These are phyloP conservation scores for Aspergillus floridensis DNA, from an alignment of 2,329 filamentous ascomycete genomes.

Conservation along the genomic window DNA sequence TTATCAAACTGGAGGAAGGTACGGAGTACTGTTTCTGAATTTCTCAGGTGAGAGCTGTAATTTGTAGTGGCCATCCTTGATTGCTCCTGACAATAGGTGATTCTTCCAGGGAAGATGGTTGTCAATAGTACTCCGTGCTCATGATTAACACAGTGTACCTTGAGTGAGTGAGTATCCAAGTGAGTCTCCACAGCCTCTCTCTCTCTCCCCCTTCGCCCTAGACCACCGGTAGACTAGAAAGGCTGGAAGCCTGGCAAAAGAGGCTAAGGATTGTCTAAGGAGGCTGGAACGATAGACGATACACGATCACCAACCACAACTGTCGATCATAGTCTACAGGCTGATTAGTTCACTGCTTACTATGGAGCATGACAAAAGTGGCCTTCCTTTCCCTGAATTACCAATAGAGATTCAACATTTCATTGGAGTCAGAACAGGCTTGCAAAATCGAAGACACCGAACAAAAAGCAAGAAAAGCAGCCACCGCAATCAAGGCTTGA, in stretches of 20 bases:
- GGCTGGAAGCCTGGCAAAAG: not conserved
- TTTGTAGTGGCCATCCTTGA: no score
- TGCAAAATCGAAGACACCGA: conserved; percentile 1
- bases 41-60: no score
- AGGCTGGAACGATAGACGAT: not conserved
- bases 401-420: not conserved
- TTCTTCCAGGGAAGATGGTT: no score
- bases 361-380: not conserved
- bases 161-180: not conserved
- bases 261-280: not conserved
- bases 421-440: not conserved
- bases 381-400: not conserved
- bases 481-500: conserved; percentile 4
- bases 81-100: not conserved
- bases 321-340: conserved; percentile 1
- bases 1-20: no score
- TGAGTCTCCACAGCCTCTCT: not conserved
- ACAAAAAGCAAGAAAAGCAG: conserved; percentile 3
- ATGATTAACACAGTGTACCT: no score
- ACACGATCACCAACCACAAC: not conserved
- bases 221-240: not conserved
- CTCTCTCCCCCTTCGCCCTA: no score
- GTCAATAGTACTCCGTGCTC: no score
- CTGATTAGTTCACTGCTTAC: not conserved
- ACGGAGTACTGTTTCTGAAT: no score